These are phyloP conservation scores for Talaromyces sp. DNA, from an alignment of 2,329 filamentous ascomycete species.

Conservation along the genomic window DNA sequence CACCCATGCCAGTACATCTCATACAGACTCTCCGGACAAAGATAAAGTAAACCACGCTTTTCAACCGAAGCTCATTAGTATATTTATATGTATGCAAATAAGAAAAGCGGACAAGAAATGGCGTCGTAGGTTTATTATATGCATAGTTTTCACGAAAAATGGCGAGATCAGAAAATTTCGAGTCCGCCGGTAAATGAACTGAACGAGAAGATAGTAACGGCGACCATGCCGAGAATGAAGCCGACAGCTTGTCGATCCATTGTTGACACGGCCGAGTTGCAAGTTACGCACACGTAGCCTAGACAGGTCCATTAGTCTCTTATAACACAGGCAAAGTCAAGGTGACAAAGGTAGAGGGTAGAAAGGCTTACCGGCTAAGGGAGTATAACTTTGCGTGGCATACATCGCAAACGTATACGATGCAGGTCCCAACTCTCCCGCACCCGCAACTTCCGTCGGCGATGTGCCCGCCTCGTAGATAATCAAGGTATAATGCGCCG, in stretches of 20 bases:
- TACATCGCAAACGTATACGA: slow-evolving; percentile 64
- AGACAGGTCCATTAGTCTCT: background rate
- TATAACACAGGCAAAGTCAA: background rate
- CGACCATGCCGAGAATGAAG: slow-evolving; percentile 54
- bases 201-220: slow-evolving; percentile 58
- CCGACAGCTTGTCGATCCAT: slow-evolving; percentile 55
- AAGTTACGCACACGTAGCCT: slow-evolving; percentile 54
- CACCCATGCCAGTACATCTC: slow-evolving; percentile 8
- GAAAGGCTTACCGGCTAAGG: slow-evolving; percentile 45
- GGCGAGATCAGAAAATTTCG: slow-evolving; percentile 26
- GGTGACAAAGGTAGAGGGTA: too few species aligned
- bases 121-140: slow-evolving; percentile 13
- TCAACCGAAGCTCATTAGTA: slow-evolving; percentile 10
- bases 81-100: slow-evolving; percentile 1
- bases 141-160: background rate
- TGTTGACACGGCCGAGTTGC: slow-evolving; percentile 52
- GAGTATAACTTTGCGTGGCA: slow-evolving; percentile 50
- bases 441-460: slow-evolving; percentile 49
- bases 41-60: slow-evolving; percentile 1
- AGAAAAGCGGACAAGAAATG: background rate
- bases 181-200: slow-evolving; percentile 49
- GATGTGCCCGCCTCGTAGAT: slow-evolving; percentile 58
- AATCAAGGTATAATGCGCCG: slow-evolving; percentile 61
- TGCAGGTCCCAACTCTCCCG: slow-evolving; percentile 56
- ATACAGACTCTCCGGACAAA: background rate